phyloP scores from a whole-genome alignment of 805 yeast genomes.

The Komagataella pseudopastoris region DNA sequence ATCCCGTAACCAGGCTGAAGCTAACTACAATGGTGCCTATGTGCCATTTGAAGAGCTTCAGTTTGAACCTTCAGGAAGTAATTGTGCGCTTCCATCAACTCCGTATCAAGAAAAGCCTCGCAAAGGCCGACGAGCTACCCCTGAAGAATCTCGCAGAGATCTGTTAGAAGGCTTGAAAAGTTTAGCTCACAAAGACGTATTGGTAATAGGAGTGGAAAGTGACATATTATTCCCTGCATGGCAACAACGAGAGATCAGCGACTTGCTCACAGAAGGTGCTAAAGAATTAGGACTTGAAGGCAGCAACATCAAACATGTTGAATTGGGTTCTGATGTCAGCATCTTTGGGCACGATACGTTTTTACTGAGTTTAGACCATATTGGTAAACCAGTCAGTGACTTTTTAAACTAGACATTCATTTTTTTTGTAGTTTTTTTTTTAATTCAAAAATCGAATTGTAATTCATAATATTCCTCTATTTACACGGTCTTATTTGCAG shows the following conservation, averaged over 20 bases:
- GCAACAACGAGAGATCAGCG: conserved; percentile 81
- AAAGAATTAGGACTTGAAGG: conserved; percentile 20
- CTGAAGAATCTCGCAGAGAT: conserved; percentile 47
- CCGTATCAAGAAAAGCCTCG: conserved; percentile 44
- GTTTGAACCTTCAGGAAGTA: conserved; percentile 14
- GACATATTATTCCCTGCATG: conserved; percentile 87
- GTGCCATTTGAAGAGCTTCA: conserved; percentile 12
- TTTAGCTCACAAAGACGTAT: conserved; percentile 48
- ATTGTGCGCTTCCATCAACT: conserved; percentile 28
- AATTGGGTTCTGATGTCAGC: conserved; percentile 64
- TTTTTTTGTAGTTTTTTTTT: conserved; percentile 1
- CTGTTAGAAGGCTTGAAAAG: conserved; percentile 50
- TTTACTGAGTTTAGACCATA: conserved; percentile 61
- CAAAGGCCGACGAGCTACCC: conserved; percentile 25
- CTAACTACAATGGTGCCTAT: conserved; percentile 13
- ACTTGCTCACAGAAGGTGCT: conserved; percentile 30
- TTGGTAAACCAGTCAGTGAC: conserved; percentile 61
- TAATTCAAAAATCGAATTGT: background rate
- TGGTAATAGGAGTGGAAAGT: conserved; percentile 86
- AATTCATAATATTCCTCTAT: background rate
- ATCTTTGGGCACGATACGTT: conserved; percentile 90
- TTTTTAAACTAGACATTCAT: conserved; percentile 32
- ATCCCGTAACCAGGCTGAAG: conserved; percentile 23
- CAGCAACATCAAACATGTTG: conserved; percentile 43
- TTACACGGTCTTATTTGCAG: conserved; percentile 1